A percentile compares a stretch with the other conserved stretches of the same genome.
Conservation (phyloP, 164 flowering plant genomes). For the Magnolia sinica region DNA sequence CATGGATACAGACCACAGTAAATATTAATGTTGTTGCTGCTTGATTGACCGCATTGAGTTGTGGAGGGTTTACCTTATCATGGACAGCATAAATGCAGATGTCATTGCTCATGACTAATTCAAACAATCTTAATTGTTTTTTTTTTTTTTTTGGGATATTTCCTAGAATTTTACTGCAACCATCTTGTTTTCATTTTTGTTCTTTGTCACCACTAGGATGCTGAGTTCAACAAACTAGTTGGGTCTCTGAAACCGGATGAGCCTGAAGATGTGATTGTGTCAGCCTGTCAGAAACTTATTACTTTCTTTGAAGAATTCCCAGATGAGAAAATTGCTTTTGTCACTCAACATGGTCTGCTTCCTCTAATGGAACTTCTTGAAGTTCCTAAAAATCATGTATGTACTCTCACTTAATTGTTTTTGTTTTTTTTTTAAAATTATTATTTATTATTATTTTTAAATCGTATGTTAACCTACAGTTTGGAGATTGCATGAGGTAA, state of each 20-base stretch:
- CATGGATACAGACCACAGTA: no score
- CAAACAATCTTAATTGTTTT: neutral
- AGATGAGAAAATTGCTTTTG: slow-evolving; percentile 83
- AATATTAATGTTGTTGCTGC: neutral
- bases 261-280: slow-evolving; percentile 85
- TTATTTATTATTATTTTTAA: neutral
- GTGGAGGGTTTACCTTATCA: neutral
- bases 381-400: slow-evolving; percentile 75
- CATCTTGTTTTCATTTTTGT: slow-evolving; percentile 2
- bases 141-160: neutral
- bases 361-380: slow-evolving; percentile 91
- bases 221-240: slow-evolving; percentile 85
- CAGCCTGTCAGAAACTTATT: slow-evolving; percentile 84
- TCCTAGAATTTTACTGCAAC: neutral
- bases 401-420: slow-evolving; percentile 16
- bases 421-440: neutral
- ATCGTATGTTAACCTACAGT: neutral
- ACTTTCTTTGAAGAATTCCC: slow-evolving; percentile 84
- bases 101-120: neutral
- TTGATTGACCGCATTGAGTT: neutral
- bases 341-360: slow-evolving; percentile 88
- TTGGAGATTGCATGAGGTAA: neutral
- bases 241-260: slow-evolving; percentile 81
- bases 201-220: slow-evolving; percentile 50
- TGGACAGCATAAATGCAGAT: neutral